These are phyloP conservation scores for Plasmodium falciparum DNA, from an alignment of 169 alveolate genomes.

Conservation along the genomic window DNA sequence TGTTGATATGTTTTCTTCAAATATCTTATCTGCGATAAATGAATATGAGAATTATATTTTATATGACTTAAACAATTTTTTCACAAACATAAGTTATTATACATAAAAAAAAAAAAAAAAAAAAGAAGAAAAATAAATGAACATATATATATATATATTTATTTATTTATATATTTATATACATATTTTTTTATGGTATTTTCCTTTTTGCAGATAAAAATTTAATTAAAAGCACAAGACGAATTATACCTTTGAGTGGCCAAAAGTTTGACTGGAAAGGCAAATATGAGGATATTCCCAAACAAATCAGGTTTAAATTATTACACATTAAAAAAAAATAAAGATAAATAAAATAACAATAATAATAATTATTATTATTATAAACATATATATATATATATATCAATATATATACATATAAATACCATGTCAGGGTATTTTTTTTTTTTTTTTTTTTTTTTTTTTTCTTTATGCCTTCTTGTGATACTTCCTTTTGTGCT, in stretches of 20 bases:
- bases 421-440: too few relatives aligned
- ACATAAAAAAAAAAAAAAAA: too few relatives aligned
- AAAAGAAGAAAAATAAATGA: not conserved
- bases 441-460: too few relatives aligned
- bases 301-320: constrained; percentile 39
- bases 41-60: constrained; percentile 41
- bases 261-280: constrained; percentile 69
- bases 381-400: too few relatives aligned
- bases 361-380: not conserved
- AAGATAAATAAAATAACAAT: constrained; percentile 2
- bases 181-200: not conserved
- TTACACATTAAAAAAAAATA: not conserved
- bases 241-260: constrained; percentile 66
- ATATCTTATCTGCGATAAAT: constrained; percentile 42
- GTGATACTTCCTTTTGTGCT: constrained; percentile 1
- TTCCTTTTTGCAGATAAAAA: constrained; percentile 26
- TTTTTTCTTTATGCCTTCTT: too few relatives aligned
- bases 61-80: constrained; percentile 54
- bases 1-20: constrained; percentile 35
- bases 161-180: constrained; percentile 2
- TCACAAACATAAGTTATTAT: constrained; percentile 37
- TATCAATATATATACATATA: too few relatives aligned
- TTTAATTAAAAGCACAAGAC: constrained; percentile 37
- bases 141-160: not conserved
- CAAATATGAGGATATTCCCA: constrained; percentile 53